phyloP scores from a whole-genome alignment of 768 basidiomycete genomes.

The Inosperma sp. region DNA sequence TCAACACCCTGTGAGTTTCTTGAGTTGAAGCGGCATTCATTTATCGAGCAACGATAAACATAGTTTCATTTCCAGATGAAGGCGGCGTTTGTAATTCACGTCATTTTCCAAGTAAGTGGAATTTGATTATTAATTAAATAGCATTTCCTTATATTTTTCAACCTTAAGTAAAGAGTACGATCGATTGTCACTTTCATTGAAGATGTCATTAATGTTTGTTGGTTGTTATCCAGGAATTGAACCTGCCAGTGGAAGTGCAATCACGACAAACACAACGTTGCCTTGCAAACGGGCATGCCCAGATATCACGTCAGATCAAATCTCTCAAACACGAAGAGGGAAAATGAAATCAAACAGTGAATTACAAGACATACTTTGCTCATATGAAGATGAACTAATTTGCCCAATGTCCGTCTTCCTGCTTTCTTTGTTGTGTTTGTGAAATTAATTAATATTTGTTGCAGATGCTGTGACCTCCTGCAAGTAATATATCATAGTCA shows the following conservation, averaged over 20 bases:
- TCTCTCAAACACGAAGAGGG: conserved; percentile 33
- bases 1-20: no score
- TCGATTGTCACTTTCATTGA: neutral
- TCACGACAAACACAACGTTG: conserved; percentile 7
- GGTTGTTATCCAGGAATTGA: neutral
- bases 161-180: conserved; percentile 4
- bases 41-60: no score
- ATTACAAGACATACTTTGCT: conserved; percentile 32
- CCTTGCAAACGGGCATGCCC: conserved; percentile 15
- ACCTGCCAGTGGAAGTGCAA: neutral
- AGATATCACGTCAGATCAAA: conserved; percentile 9
- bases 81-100: conserved; percentile 9
- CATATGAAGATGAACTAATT: conserved; percentile 59
- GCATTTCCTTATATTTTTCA: conserved; percentile 1
- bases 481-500: conserved; percentile 32
- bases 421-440: neutral
- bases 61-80: neutral
- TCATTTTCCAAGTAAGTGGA: conserved; percentile 10
- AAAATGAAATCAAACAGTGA: conserved; percentile 36
- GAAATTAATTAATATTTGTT: conserved; percentile 5
- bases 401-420: conserved; percentile 62
- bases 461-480: conserved; percentile 71
- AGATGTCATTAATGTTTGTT: neutral
- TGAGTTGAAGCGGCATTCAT: neutral
- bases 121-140: conserved; percentile 1